phyloP scores from a whole-genome alignment of 2,329 filamentous ascomycete genomes.

The Diaporthe capsici region DNA sequence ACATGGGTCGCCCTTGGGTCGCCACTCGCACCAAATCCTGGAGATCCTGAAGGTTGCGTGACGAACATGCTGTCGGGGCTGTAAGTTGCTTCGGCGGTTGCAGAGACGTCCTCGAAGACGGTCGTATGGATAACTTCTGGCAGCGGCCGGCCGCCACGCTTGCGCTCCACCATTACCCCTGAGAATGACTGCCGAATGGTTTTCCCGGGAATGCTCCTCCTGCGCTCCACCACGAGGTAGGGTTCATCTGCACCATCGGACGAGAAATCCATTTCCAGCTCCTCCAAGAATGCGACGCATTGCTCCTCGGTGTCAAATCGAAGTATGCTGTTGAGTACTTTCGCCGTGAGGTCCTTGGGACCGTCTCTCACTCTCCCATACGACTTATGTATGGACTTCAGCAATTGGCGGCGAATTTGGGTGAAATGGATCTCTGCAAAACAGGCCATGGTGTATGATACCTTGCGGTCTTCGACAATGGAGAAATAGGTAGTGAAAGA shows the following conservation, averaged over 20 bases:
- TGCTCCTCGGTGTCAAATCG: constrained; percentile 78
- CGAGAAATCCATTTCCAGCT: constrained; percentile 68
- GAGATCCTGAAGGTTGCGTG: constrained; percentile 37
- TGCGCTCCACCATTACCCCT: constrained; percentile 69
- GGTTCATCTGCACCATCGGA: constrained; percentile 52
- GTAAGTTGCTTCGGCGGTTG: constrained; percentile 36
- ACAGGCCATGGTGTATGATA: constrained; percentile 79
- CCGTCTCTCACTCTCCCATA: constrained; percentile 70
- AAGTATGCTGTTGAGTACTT: constrained; percentile 69
- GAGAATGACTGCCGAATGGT: constrained; percentile 71
- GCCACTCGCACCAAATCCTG: constrained; percentile 22
- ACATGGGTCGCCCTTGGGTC: not conserved
- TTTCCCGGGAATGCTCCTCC: constrained; percentile 60
- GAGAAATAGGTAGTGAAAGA: constrained; percentile 70
- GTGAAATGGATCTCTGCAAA: constrained; percentile 78
- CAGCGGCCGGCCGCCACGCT: constrained; percentile 66
- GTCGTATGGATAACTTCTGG: constrained; percentile 70
- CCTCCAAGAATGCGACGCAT: constrained; percentile 74
- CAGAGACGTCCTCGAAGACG: constrained; percentile 58
- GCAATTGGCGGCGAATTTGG: constrained; percentile 69
- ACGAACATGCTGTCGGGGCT: constrained; percentile 48
- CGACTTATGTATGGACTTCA: constrained; percentile 68
- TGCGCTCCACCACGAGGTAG: constrained; percentile 62
- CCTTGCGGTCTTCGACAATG: constrained; percentile 67
- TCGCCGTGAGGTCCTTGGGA: constrained; percentile 72